A percentile compares a stretch with the other conserved stretches of the same genome.
Evolutionary conservation across 345 rosid species (phyloP).

Genomic region (Rhodomyrtus tomentosa): DNA sequence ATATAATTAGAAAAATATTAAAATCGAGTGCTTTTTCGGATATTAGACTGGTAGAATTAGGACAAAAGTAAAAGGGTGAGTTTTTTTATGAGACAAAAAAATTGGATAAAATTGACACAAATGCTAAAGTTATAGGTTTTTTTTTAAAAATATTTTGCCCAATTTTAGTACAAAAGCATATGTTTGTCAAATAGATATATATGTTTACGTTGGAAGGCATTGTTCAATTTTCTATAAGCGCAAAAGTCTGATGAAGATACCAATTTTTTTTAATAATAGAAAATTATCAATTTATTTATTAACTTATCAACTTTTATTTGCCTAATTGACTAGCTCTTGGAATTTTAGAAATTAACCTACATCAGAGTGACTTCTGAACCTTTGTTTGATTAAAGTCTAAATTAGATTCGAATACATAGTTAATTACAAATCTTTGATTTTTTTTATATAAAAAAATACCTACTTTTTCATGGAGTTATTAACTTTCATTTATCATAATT

Average conservation of each 20-base stretch:
- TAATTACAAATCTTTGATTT: not conserved
- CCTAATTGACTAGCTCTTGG: not conserved
- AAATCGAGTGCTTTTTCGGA: too few species aligned
- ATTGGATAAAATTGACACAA: too few species aligned
- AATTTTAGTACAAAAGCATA: not conserved
- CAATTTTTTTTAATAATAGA: not conserved
- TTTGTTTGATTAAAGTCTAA: not conserved
- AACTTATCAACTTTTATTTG: not conserved
- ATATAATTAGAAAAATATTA: too few species aligned
- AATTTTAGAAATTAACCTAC: not conserved
- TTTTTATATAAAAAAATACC: not conserved
- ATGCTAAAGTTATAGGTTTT: too few species aligned
- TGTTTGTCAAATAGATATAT: not conserved
- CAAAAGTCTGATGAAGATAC: not conserved
- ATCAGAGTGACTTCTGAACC: not conserved
- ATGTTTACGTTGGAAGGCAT: not conserved
- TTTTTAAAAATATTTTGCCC: too few species aligned
- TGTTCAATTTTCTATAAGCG: not conserved
- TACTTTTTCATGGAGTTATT: not conserved
- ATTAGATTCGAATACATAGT: not conserved
- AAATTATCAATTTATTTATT: not conserved
- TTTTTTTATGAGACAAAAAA: too few species aligned
- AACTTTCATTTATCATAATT: not conserved
- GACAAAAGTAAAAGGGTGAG: too few species aligned
- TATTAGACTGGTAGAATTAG: too few species aligned